Percentiles rank a stretch among this genome's conserved stretches.
These are phyloP conservation scores for Mycena chlorophos DNA, from an alignment of 768 basidiomycete species.

Conservation along the genomic window DNA sequence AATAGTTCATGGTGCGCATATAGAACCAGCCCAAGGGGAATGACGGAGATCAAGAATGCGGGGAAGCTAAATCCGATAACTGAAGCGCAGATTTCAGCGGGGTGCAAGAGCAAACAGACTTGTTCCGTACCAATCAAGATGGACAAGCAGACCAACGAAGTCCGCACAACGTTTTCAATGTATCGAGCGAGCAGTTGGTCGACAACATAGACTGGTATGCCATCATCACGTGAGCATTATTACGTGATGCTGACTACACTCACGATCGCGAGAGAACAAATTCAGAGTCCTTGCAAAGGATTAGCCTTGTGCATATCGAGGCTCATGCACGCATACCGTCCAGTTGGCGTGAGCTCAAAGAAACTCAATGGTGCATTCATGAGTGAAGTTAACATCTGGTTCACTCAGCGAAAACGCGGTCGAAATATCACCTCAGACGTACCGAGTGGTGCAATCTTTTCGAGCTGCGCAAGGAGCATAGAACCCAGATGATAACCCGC, in stretches of 20 bases:
- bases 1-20: slow-evolving; percentile 78
- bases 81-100: no score
- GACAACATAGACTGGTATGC: slow-evolving; percentile 54
- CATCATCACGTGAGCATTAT: not conserved
- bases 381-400: slow-evolving; percentile 75
- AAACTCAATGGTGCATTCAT: slow-evolving; percentile 84
- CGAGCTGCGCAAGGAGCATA: slow-evolving; percentile 74
- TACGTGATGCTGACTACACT: not conserved
- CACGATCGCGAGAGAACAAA: slow-evolving; percentile 83
- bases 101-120: no score
- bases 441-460: slow-evolving; percentile 76
- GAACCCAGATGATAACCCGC: slow-evolving; percentile 72
- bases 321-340: slow-evolving; percentile 55
- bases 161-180: slow-evolving; percentile 71
- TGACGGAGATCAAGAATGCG: slow-evolving; percentile 70
- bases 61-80: slow-evolving; percentile 86
- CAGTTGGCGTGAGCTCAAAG: slow-evolving; percentile 88
- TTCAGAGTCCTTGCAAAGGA: slow-evolving; percentile 67
- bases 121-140: no score
- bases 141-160: slow-evolving; percentile 54
- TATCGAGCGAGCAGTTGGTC: slow-evolving; percentile 82
- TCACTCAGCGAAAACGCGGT: slow-evolving; percentile 1
- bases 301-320: not conserved
- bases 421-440: slow-evolving; percentile 25
- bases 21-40: slow-evolving; percentile 84